phyloP scores from a whole-genome alignment of 169 alveolate species.

The Cryptosporidium canis region DNA sequence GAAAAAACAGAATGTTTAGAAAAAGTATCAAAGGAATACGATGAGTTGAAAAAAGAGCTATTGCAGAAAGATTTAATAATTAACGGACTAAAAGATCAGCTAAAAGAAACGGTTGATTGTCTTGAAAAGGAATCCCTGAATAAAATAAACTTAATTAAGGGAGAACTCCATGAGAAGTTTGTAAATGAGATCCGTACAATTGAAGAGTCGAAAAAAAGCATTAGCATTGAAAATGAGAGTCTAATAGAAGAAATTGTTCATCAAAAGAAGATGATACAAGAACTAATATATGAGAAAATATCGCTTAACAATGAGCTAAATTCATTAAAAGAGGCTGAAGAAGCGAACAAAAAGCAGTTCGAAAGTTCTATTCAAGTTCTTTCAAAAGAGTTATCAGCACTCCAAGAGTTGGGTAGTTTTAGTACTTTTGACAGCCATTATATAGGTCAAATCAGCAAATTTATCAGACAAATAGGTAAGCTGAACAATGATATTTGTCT shows the following conservation, averaged over 20 bases:
- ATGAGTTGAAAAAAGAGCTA: constrained; percentile 7
- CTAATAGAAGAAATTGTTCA: constrained; percentile 27
- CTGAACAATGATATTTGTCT: neutral
- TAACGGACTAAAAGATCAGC: neutral
- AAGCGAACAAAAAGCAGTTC: constrained; percentile 20
- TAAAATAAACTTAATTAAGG: neutral
- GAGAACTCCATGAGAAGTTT: neutral
- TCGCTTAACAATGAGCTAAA: constrained; percentile 14
- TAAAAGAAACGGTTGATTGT: neutral
- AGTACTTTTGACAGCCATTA: neutral
- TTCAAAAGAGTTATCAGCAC: neutral
- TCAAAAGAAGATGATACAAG: constrained; percentile 63
- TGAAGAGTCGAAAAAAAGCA: constrained; percentile 1
- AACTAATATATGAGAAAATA: constrained; percentile 44
- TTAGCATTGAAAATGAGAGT: constrained; percentile 31
- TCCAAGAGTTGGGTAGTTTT: constrained; percentile 36
- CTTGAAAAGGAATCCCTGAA: neutral
- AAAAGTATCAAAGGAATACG: constrained; percentile 6
- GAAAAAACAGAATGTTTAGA: constrained; percentile 26
- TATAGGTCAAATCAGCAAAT: neutral
- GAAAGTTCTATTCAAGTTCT: constrained; percentile 14
- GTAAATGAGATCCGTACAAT: neutral
- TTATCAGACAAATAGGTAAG: neutral
- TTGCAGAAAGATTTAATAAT: neutral
- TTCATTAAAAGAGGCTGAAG: constrained; percentile 15